Evolutionary conservation across 805 yeast species (phyloP).

Genomic region (Citeromyces matritensis): DNA sequence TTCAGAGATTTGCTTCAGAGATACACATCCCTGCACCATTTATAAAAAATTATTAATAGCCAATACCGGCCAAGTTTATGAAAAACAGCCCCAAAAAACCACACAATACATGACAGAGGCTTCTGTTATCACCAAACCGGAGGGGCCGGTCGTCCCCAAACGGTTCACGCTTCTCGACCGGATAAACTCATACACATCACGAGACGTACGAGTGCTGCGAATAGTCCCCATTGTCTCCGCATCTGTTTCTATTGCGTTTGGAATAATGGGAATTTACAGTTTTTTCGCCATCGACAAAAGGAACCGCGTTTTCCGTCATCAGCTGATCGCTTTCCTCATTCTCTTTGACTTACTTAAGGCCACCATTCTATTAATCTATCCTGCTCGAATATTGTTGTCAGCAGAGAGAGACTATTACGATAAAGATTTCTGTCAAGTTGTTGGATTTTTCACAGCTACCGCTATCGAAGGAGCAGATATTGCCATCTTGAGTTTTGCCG

Average conservation of each 20-base stretch:
- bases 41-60: too few species aligned
- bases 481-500: slow-evolving; percentile 68
- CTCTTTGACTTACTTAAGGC: slow-evolving; percentile 68
- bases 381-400: slow-evolving; percentile 12
- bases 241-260: slow-evolving; percentile 30
- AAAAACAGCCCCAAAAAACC: too few species aligned
- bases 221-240: slow-evolving; percentile 33
- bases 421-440: slow-evolving; percentile 35
- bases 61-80: too few species aligned
- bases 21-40: too few species aligned
- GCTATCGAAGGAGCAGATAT: slow-evolving; percentile 79
- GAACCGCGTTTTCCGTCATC: slow-evolving; percentile 51
- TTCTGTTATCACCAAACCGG: too few species aligned
- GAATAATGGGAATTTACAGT: slow-evolving; percentile 46
- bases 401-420: slow-evolving; percentile 3
- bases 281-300: slow-evolving; percentile 50
- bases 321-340: slow-evolving; percentile 52
- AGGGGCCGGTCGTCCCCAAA: too few species aligned
- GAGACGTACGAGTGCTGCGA: slow-evolving; percentile 9
- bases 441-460: slow-evolving; percentile 73
- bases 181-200: too few species aligned
- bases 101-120: too few species aligned
- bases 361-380: slow-evolving; percentile 49
- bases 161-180: too few species aligned
- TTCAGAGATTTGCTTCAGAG: too few species aligned